Base-by-base conservation (phyloP, 805 yeast species). In the Ogataea saltuana region DNA sequence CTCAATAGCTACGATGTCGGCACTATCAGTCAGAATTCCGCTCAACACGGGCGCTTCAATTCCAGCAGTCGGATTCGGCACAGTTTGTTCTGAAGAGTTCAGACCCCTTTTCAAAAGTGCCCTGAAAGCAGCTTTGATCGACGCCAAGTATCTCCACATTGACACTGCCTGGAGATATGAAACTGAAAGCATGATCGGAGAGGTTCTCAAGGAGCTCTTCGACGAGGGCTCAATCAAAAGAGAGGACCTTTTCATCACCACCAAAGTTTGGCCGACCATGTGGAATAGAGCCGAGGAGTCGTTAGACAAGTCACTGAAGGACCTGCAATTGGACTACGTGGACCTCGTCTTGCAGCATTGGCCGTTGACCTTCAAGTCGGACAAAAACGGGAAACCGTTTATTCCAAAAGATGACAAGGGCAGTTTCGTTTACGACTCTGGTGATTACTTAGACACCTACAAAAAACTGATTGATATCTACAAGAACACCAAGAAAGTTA, bases 391-490 rank as follows among this genome's bases (percentile, higher is more conserved):
- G 0, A 36, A 44, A 13, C 74, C 74, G 3, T 36, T 63, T 1
- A 53, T 51, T 18, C 76, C 76, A 6, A 53, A 44, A 28, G 72
- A 70, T 46, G 54, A 53, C 3, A 50, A 66, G 18, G 78, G 75
- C 0, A 57, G 65, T 10, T 41, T 87, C 15, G 76, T 78, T 50
- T 78, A 77, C 46, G 95, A 88, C 33, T 85, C 81, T 44, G 97
- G 87, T 17, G 95, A 89, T 58, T 95, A 53, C 42, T 61, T 91
- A n/a, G 78, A 80, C 30, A 90, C 91, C 13, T 77, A 75, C 49
- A 80, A 81, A 56, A 81, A 83, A 51, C 66, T 85, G 41, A 85
- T 86, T 41, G 89, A 87, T 58, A 83, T 85, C 32, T 90, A 79
- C 64, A 72, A 64, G 38, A 72, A 71, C 9, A 71, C 76, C 6